Percentiles rank a stretch among this genome's conserved stretches.
Evolutionary conservation across 2,329 filamentous ascomycete genomes (phyloP).

Genomic region (Neurospora crassa): DNA sequence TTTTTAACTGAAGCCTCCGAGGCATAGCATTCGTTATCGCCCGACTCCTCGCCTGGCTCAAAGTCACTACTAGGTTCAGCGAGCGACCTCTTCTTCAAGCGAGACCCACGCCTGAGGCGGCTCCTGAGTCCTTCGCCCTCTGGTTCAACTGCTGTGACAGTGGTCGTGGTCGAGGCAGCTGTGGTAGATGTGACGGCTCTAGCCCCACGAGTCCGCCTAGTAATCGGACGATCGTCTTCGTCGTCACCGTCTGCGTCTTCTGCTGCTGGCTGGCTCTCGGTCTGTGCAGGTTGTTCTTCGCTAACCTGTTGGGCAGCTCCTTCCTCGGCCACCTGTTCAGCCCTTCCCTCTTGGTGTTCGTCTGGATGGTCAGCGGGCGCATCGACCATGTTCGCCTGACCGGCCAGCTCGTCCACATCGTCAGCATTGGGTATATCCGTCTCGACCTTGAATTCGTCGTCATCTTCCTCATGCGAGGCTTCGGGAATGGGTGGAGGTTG

Average conservation of each 20-base stretch:
- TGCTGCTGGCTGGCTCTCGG: constrained; percentile 20
- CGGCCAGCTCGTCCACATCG: constrained; percentile 19
- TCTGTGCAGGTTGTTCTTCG: constrained; percentile 21
- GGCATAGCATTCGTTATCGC: constrained; percentile 38
- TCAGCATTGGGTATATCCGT: constrained; percentile 25
- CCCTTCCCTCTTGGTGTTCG: constrained; percentile 4
- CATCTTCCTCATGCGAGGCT: constrained; percentile 42
- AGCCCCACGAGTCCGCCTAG: constrained; percentile 34
- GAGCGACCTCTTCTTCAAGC: constrained; percentile 32
- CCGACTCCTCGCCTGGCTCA: constrained; percentile 50
- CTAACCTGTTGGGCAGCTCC: constrained; percentile 2
- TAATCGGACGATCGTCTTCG: constrained; percentile 39
- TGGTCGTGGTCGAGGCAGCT: constrained; percentile 18
- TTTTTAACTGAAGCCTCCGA: constrained; percentile 19
- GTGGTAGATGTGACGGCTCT: constrained; percentile 19
- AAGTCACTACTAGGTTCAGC: constrained; percentile 53
- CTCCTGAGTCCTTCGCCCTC: constrained; percentile 26
- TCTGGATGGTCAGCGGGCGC: constrained; percentile 2
- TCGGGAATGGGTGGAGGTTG: constrained; percentile 38
- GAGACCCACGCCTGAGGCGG: constrained; percentile 38
- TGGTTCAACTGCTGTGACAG: constrained; percentile 14
- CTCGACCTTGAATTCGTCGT: constrained; percentile 21
- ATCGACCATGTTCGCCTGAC: constrained; percentile 19
- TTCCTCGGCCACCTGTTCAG: constrained; percentile 8
- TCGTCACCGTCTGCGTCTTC: constrained; percentile 13